Conservation (phyloP, 176 grass and related monocot species). For the Rhynchospora breviuscula region DNA sequence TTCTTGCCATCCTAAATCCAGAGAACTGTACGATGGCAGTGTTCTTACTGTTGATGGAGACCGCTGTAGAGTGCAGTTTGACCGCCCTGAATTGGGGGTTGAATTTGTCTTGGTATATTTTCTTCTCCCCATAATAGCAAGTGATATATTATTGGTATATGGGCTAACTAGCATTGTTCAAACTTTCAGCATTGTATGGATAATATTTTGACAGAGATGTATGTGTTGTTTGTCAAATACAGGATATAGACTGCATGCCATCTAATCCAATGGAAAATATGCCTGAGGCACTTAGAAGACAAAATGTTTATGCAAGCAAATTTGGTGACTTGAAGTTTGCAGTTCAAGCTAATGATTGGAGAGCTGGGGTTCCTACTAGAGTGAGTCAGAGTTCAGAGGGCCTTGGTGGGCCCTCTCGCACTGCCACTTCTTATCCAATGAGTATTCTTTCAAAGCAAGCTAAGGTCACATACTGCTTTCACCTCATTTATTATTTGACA, state of each 20-base stretch:
- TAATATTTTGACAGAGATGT: not conserved
- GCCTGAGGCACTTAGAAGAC: slow-evolving; percentile 54
- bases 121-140: not conserved
- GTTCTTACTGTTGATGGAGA: slow-evolving; percentile 56
- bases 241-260: slow-evolving; percentile 97
- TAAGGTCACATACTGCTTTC: slow-evolving; percentile 36
- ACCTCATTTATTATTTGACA: not conserved
- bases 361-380: not conserved
- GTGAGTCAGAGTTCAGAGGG: not conserved
- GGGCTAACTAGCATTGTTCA: not conserved
- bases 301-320: slow-evolving; percentile 49
- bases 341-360: not conserved
- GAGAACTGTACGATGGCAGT: slow-evolving; percentile 87
- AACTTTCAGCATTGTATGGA: not conserved
- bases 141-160: not conserved
- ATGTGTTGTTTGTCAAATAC: not conserved
- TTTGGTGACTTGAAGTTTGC: slow-evolving; percentile 19
- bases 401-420: not conserved
- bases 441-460: slow-evolving; percentile 51
- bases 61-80: slow-evolving; percentile 80
- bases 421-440: slow-evolving; percentile 49
- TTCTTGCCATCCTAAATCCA: slow-evolving; percentile 81
- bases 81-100: slow-evolving; percentile 62
- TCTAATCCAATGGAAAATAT: slow-evolving; percentile 76
- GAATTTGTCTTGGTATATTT: slow-evolving; percentile 48